These are phyloP conservation scores for Gaeumannomyces sp. DNA, from an alignment of 2,329 filamentous ascomycete species.

Conservation along the genomic window DNA sequence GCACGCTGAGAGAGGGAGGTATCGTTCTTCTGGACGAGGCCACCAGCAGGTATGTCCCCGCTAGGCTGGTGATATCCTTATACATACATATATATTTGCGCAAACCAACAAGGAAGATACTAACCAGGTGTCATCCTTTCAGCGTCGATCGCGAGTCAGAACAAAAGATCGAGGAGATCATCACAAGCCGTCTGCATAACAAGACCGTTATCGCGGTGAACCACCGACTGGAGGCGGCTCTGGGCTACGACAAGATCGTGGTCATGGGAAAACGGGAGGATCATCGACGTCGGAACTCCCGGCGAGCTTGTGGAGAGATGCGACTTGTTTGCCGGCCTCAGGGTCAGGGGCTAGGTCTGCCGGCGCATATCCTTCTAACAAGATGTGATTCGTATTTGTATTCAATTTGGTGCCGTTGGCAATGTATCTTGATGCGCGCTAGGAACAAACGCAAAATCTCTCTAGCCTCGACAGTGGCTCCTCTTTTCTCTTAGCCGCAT, in stretches of 20 bases:
- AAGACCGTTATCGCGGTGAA: slow-evolving; percentile 16
- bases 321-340: slow-evolving; percentile 3
- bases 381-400: not conserved
- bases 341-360: not conserved
- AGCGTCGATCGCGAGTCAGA: slow-evolving; percentile 16
- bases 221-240: slow-evolving; percentile 17
- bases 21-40: slow-evolving; percentile 37
- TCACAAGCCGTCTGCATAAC: slow-evolving; percentile 12
- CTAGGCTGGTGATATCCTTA: not conserved
- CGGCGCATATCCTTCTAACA: not conserved
- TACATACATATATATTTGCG: not conserved
- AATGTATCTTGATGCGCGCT: not conserved
- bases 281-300: slow-evolving; percentile 11
- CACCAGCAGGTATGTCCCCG: slow-evolving; percentile 28
- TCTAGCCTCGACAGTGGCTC: not conserved
- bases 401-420: not conserved
- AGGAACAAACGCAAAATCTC: not conserved
- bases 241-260: slow-evolving; percentile 18
- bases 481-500: not conserved
- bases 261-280: slow-evolving; percentile 15
- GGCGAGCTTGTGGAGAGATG: slow-evolving; percentile 9
- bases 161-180: slow-evolving; percentile 13
- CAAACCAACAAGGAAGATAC: not conserved
- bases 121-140: not conserved
- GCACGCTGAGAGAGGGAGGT: slow-evolving; percentile 16